Conservation (phyloP, 768 basidiomycete genomes). For the Macrolepiota dolichaula region DNA sequence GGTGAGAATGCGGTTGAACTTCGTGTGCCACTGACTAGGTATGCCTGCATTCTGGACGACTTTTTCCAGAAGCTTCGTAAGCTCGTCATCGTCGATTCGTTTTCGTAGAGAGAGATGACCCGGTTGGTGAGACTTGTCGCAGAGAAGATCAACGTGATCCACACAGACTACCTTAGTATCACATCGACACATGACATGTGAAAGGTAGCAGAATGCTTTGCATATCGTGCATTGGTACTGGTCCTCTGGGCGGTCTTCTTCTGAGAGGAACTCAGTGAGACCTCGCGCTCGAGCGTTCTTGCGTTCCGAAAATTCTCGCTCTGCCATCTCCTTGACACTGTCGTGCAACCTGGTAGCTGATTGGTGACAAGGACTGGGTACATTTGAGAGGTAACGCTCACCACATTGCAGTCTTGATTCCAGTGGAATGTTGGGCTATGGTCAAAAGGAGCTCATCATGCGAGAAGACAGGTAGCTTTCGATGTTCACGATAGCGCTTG, state of each 20-base stretch:
- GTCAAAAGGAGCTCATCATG: slow-evolving; percentile 97
- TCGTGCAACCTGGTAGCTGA: slow-evolving; percentile 66
- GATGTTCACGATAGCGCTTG: slow-evolving; percentile 82
- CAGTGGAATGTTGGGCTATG: slow-evolving; percentile 93
- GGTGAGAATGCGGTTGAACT: slow-evolving; percentile 60
- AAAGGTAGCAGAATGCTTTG: slow-evolving; percentile 94
- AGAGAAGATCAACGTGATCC: slow-evolving; percentile 78
- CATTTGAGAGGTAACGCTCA: slow-evolving; percentile 31
- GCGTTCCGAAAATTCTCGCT: slow-evolving; percentile 74
- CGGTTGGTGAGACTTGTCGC: slow-evolving; percentile 41
- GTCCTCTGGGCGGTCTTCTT: slow-evolving; percentile 84
- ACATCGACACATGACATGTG: slow-evolving; percentile 84
- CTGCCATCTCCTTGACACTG: slow-evolving; percentile 84
- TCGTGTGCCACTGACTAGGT: slow-evolving; percentile 72
- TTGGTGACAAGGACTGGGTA: slow-evolving; percentile 1
- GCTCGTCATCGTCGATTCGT: slow-evolving; percentile 77
- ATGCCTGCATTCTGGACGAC: slow-evolving; percentile 70
- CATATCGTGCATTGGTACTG: slow-evolving; percentile 94
- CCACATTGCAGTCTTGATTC: slow-evolving; percentile 93
- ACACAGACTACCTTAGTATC: slow-evolving; percentile 78
- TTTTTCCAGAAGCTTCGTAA: slow-evolving; percentile 62
- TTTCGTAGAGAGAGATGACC: slow-evolving; percentile 64
- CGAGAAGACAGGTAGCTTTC: slow-evolving; percentile 95
- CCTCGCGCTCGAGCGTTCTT: slow-evolving; percentile 53
- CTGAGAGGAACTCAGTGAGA: slow-evolving; percentile 69